A percentile compares a stretch with the other conserved stretches of the same genome.
Conservation (phyloP, 2,329 filamentous ascomycete genomes). For the Neophaeococcomyces aloes region DNA sequence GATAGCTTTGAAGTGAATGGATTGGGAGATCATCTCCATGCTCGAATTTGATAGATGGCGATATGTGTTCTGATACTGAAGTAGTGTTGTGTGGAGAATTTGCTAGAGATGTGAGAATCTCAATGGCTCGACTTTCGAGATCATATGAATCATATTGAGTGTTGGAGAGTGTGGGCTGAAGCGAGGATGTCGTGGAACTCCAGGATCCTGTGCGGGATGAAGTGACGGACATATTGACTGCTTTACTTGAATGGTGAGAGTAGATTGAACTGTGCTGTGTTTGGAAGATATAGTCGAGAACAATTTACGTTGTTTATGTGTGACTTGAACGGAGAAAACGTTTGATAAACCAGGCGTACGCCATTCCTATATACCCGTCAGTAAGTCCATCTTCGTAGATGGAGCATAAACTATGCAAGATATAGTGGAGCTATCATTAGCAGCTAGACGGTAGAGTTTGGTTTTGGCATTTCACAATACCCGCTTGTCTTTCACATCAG, state of each 20-base stretch:
- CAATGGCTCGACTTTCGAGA: neutral
- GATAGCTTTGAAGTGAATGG: conserved; percentile 1
- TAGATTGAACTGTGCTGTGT: no score
- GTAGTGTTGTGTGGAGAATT: neutral
- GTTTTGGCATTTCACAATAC: neutral
- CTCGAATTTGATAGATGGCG: conserved; percentile 4
- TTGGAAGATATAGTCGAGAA: no score
- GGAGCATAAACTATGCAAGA: neutral
- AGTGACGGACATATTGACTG: neutral
- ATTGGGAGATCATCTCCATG: conserved; percentile 5
- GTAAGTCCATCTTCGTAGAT: neutral
- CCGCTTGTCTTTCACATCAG: neutral
- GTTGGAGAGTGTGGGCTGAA: neutral
- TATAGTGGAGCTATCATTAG: neutral
- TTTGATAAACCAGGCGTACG: neutral
- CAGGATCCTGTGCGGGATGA: conserved; percentile 4
- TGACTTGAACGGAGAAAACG: neutral
- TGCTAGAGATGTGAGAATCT: conserved; percentile 7
- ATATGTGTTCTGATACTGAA: conserved; percentile 3
- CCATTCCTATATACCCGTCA: conserved; percentile 6
- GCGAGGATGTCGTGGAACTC: neutral
- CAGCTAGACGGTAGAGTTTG: neutral
- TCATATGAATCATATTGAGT: neutral
- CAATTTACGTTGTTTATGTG: no score
- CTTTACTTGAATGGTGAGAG: no score